Base-by-base conservation (phyloP, 2,329 filamentous ascomycete genomes). In the Drechslera avenae region DNA sequence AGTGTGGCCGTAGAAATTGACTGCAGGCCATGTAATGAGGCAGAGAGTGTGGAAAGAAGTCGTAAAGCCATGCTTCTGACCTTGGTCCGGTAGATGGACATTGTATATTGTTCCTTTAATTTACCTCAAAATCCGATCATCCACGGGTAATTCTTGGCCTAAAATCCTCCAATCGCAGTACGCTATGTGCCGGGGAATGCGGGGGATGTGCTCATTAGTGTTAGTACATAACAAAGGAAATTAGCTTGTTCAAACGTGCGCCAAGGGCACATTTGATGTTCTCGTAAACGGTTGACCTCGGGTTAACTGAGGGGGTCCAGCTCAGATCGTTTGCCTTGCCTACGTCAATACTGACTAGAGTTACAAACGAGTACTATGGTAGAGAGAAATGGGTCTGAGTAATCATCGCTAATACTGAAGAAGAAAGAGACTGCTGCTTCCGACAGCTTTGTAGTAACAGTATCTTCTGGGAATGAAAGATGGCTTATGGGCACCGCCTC, bases 141-240 rank as follows among this genome's bases (percentile, higher is more conserved):
- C 50, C 47, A 34, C 47, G 26, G 34, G 42, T 39, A 26, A 18
- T 30, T 18, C 37, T 35, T n/a, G 10, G 19, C 16, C 35, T 19
- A 19, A 17, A 39, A 39, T 57, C 58, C 58, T 54, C 58, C 58
- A 60, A 60, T 60, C 43, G 46, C 14, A 23, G 21, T 23, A 2
- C 7, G 7, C 6, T 23, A 23, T 23, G 21, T 23, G 9, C 21
- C 21, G 2, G 9, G 21, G 6, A 23, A 23, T 8, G 21, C 21
- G 21, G 19, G 19, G 19, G 14, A 13, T 5, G 17, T 5, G 14
- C 14, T 23, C 37, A 19, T 23, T 13, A 5, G 13, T 19, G 17
- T 16, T 18, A 4, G 9, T 9, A 10, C 14, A 14, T n/a, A 7
- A 7, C 8, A 17, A 17, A 18, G 10, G 7, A 18, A 35, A 18